phyloP scores from a whole-genome alignment of 2,329 filamentous ascomycete species.

The Aspergillus ochraceus region DNA sequence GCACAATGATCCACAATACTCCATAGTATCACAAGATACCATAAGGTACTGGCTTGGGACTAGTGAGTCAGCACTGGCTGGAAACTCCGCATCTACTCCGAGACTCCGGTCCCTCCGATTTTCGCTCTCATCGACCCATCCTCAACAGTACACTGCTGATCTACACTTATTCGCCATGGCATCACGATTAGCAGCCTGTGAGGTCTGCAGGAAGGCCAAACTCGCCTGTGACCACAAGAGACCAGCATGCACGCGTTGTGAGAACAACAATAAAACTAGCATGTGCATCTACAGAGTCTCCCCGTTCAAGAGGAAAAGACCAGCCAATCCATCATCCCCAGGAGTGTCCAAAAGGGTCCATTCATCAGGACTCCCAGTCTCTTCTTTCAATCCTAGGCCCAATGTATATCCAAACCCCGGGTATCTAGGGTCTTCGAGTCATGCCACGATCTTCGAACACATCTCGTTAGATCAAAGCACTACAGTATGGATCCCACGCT shows the following conservation, averaged over 20 bases:
- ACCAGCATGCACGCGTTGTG: neutral
- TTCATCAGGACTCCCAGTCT: neutral
- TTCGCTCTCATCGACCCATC: neutral
- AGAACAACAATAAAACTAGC: neutral
- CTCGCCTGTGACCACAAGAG: neutral
- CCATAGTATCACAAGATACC: no score
- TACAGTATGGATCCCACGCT: neutral
- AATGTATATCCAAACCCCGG: neutral
- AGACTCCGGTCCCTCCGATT: neutral
- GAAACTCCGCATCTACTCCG: neutral
- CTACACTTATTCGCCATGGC: neutral
- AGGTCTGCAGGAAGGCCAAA: neutral
- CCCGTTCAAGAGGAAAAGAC: neutral
- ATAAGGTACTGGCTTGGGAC: no score
- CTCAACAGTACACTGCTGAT: neutral
- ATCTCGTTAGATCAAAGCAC: neutral
- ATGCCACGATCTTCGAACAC: neutral
- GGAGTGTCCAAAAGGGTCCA: neutral
- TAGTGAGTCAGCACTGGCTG: no score
- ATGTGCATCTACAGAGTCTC: neutral
- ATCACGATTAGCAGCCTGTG: neutral
- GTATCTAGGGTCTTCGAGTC: neutral
- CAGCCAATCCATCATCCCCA: neutral
- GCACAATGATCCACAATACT: no score
- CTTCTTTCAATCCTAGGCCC: neutral